Evolutionary conservation across 805 yeast genomes (phyloP).

Genomic region (Ogataea saltuana): DNA sequence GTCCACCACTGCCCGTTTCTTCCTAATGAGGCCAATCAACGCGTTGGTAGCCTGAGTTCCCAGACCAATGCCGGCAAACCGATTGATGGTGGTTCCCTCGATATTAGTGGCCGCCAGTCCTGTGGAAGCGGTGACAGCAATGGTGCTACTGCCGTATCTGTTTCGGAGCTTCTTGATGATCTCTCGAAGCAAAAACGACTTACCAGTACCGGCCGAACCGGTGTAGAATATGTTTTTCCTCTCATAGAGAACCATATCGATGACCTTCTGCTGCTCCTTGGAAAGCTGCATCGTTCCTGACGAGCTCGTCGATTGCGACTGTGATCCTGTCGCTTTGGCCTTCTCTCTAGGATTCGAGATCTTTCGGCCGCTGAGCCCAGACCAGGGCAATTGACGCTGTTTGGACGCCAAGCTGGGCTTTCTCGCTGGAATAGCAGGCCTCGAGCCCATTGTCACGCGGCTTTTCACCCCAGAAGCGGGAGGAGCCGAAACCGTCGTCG

Average conservation of each 20-base stretch:
- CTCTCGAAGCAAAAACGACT: constrained; percentile 65
- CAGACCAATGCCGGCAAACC: constrained; percentile 83
- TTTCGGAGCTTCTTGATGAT: constrained; percentile 55
- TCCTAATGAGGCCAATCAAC: constrained; percentile 50
- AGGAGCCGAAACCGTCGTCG: constrained; percentile 1
- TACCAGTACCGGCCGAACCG: constrained; percentile 89
- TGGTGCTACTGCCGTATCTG: constrained; percentile 46
- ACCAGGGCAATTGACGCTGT: constrained; percentile 25
- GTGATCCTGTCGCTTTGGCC: constrained; percentile 6
- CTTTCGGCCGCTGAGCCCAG: constrained; percentile 10
- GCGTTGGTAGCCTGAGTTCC: constrained; percentile 54
- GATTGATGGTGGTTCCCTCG: constrained; percentile 86
- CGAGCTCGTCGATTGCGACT: constrained; percentile 1
- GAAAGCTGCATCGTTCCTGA: constrained; percentile 17
- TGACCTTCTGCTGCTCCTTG: constrained; percentile 47
- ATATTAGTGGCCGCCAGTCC: constrained; percentile 95
- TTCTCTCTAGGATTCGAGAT: constrained; percentile 24
- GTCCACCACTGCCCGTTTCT: constrained; percentile 42
- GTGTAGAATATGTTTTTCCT: constrained; percentile 67
- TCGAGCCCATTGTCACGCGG: not conserved
- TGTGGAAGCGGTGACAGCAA: constrained; percentile 93
- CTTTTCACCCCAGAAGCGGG: no score
- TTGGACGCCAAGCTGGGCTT: constrained; percentile 14
- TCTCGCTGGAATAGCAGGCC: constrained; percentile 6
- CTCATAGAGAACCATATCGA: constrained; percentile 51